phyloP scores from a whole-genome alignment of 306 rosid genomes.

The Glycine soja region DNA sequence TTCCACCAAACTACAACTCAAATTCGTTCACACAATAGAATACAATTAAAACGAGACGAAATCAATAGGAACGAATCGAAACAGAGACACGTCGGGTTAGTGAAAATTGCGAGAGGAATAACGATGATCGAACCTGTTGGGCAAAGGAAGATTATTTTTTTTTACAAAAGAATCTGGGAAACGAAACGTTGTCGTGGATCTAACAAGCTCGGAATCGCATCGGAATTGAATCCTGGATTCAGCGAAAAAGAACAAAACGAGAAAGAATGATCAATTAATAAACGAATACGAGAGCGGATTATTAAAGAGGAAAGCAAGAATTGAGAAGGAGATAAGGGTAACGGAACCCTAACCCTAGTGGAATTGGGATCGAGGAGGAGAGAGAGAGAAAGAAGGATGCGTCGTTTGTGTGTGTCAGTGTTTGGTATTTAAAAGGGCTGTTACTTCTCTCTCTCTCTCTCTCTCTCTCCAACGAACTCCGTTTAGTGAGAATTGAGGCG shows the following conservation, averaged over 20 bases:
- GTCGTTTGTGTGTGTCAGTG: conserved; percentile 46
- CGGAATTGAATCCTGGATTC: conserved; percentile 48
- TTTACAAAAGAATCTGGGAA: conserved; percentile 42
- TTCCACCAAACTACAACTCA: conserved; percentile 21
- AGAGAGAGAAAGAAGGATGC: conserved; percentile 57
- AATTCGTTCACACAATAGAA: not conserved
- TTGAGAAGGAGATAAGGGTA: conserved; percentile 27
- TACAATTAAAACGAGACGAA: conserved; percentile 24
- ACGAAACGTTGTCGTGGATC: conserved; percentile 58
- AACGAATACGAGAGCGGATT: not conserved
- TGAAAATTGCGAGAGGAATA: conserved; percentile 4
- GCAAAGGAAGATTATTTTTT: not conserved
- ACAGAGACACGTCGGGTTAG: not conserved
- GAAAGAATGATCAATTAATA: conserved; percentile 14
- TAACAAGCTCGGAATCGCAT: conserved; percentile 66
- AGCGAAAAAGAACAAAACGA: not conserved
- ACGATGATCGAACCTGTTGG: conserved; percentile 51
- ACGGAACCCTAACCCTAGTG: conserved; percentile 69
- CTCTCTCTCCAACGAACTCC: conserved; percentile 65
- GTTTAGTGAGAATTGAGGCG: conserved; percentile 49
- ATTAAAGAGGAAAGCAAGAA: not conserved
- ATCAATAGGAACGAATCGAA: not conserved
- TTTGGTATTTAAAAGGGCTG: conserved; percentile 52
- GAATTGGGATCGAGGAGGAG: conserved; percentile 62
- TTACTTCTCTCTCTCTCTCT: conserved; percentile 36